phyloP scores from a whole-genome alignment of 2,329 filamentous ascomycete species.

The Verticillium longisporum region DNA sequence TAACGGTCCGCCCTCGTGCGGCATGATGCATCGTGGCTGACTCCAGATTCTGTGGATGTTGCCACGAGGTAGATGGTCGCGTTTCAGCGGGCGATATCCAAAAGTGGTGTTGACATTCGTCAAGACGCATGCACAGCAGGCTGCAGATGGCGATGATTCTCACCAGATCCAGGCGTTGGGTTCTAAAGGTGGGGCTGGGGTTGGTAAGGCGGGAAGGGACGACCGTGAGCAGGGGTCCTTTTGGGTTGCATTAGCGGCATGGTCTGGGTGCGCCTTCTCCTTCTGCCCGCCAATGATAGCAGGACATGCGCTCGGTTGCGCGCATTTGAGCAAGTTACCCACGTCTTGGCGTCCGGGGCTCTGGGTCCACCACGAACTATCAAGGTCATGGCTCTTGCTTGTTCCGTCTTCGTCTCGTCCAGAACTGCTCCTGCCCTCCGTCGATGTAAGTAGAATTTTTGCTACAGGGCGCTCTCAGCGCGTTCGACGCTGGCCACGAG shows the following conservation, averaged over 20 bases:
- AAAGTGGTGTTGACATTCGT: background rate
- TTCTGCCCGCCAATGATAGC: background rate
- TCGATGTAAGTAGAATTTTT: background rate
- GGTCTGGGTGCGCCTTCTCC: background rate
- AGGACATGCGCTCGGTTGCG: background rate
- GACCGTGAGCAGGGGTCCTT: background rate
- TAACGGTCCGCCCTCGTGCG: background rate
- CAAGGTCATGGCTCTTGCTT: background rate
- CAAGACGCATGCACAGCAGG: background rate
- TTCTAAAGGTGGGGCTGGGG: background rate
- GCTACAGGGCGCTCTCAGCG: background rate
- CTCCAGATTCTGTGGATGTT: background rate
- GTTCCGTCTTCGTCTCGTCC: background rate
- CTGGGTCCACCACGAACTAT: background rate
- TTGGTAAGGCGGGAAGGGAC: background rate
- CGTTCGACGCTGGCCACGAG: background rate
- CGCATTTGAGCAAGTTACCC: conserved; percentile 9
- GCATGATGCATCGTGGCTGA: background rate
- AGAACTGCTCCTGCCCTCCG: background rate
- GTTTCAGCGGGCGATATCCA: background rate
- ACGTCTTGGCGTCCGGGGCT: background rate
- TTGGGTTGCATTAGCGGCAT: background rate
- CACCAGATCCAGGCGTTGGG: background rate
- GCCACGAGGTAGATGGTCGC: background rate
- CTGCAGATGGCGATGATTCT: background rate